Evolutionary conservation across 345 rosid genomes (phyloP).

Genomic region (Anastatica hierochuntica): DNA sequence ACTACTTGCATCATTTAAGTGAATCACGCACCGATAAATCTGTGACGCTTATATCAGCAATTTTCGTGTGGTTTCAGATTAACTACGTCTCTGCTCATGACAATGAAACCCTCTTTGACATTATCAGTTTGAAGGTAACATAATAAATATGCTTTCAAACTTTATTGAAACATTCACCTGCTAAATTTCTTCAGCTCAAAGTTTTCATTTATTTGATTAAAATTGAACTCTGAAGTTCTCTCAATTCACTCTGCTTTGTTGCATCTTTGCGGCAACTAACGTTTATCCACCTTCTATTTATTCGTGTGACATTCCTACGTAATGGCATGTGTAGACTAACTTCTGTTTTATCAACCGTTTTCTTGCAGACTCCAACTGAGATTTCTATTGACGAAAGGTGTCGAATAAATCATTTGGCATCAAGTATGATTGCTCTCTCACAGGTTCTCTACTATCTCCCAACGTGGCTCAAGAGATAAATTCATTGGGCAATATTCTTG

Average conservation of each 20-base stretch:
- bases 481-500: not conserved
- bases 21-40: not conserved
- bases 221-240: not conserved
- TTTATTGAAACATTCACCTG: not conserved
- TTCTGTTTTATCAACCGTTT: slow-evolving; percentile 13
- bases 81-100: slow-evolving; percentile 98
- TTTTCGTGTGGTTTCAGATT: slow-evolving; percentile 36
- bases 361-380: slow-evolving; percentile 57
- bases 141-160: not conserved
- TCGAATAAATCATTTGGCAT: slow-evolving; percentile 80
- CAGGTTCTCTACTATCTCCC: slow-evolving; percentile 45
- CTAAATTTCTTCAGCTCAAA: not conserved
- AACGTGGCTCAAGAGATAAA: not conserved
- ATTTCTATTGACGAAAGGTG: slow-evolving; percentile 77
- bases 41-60: slow-evolving; percentile 3
- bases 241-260: not conserved
- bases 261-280: too few species aligned
- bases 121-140: slow-evolving; percentile 73
- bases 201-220: not conserved
- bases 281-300: not conserved
- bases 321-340: slow-evolving; percentile 5
- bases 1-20: not conserved
- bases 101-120: slow-evolving; percentile 90
- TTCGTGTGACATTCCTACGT: not conserved
- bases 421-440: slow-evolving; percentile 64